Conservation (phyloP, 768 basidiomycete species). For the Coprinopsis marcescibilis region DNA sequence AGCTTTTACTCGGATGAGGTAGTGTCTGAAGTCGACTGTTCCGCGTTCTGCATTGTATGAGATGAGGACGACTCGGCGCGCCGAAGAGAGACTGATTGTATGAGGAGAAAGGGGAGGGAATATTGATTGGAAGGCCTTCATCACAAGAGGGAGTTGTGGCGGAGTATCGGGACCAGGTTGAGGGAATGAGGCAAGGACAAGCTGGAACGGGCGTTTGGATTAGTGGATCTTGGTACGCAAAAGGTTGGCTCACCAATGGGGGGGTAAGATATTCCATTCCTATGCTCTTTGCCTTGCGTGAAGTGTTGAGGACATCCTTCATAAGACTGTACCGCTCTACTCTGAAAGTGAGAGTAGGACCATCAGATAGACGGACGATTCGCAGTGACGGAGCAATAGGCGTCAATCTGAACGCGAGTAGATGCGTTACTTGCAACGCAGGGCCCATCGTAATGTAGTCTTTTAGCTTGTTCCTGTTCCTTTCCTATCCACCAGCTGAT, state of each 20-base stretch:
- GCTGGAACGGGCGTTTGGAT: slow-evolving; percentile 37
- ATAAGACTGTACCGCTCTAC: slow-evolving; percentile 89
- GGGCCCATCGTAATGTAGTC: slow-evolving; percentile 93
- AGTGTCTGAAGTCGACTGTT: slow-evolving; percentile 91
- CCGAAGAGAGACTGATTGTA: slow-evolving; percentile 75
- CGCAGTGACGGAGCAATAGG: slow-evolving; percentile 81
- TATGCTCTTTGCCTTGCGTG: slow-evolving; percentile 63
- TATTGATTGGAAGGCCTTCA: slow-evolving; percentile 94
- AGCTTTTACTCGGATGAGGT: slow-evolving; percentile 90
- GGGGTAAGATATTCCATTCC: slow-evolving; percentile 89
- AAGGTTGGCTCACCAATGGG: slow-evolving; percentile 62
- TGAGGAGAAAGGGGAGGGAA: slow-evolving; percentile 91
- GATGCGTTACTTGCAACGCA: slow-evolving; percentile 83
- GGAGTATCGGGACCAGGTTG: slow-evolving; percentile 69
- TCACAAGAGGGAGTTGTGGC: slow-evolving; percentile 82
- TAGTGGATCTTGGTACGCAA: not conserved
- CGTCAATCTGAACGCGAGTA: slow-evolving; percentile 88
- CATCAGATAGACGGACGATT: slow-evolving; percentile 80
- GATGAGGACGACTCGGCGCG: slow-evolving; percentile 89
- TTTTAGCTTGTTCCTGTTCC: slow-evolving; percentile 83
- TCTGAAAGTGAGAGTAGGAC: slow-evolving; percentile 91
- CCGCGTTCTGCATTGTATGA: slow-evolving; percentile 84
- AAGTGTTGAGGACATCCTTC: slow-evolving; percentile 70
- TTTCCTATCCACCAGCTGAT: slow-evolving; percentile 56
- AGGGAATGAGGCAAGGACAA: slow-evolving; percentile 87